phyloP scores from a whole-genome alignment of 331 rosid species.

The Acacia concinna region DNA sequence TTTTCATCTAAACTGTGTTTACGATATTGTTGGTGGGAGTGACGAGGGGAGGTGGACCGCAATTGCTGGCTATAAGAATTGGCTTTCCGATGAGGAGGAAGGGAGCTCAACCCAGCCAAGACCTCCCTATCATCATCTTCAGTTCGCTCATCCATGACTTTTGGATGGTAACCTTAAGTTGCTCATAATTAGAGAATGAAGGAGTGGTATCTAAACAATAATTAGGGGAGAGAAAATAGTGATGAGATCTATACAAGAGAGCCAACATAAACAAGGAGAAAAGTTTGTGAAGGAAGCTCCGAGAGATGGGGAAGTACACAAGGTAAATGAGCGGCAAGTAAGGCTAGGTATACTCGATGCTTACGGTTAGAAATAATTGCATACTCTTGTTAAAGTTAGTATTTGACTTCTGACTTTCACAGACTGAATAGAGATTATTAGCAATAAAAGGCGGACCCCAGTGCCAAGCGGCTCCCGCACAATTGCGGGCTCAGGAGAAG shows the following conservation, averaged over 20 bases:
- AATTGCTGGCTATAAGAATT: slow-evolving; percentile 89
- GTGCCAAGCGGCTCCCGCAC: too few relatives aligned
- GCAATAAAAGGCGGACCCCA: too few relatives aligned
- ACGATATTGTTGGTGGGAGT: slow-evolving; percentile 52
- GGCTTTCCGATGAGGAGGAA: slow-evolving; percentile 70
- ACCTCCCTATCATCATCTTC: slow-evolving; percentile 81
- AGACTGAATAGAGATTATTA: background rate
- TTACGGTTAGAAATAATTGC: slow-evolving; percentile 40
- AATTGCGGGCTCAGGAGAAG: too few relatives aligned
- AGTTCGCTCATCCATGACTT: slow-evolving; percentile 53
- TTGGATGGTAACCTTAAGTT: background rate
- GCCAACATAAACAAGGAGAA: slow-evolving; percentile 25
- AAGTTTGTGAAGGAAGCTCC: slow-evolving; percentile 40
- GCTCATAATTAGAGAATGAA: background rate
- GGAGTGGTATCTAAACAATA: background rate
- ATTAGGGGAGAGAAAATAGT: slow-evolving; percentile 21
- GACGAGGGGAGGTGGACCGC: slow-evolving; percentile 48
- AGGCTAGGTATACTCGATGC: slow-evolving; percentile 41
- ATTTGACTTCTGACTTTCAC: background rate
- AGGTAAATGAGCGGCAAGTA: slow-evolving; percentile 39
- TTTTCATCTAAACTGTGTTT: slow-evolving; percentile 88
- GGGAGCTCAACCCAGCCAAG: slow-evolving; percentile 50
- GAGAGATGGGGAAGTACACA: slow-evolving; percentile 37
- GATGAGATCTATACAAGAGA: slow-evolving; percentile 8
- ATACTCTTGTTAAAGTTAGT: background rate